Evolutionary conservation across 2,329 filamentous ascomycete genomes (phyloP).

Genomic region (Drechslera avenae): DNA sequence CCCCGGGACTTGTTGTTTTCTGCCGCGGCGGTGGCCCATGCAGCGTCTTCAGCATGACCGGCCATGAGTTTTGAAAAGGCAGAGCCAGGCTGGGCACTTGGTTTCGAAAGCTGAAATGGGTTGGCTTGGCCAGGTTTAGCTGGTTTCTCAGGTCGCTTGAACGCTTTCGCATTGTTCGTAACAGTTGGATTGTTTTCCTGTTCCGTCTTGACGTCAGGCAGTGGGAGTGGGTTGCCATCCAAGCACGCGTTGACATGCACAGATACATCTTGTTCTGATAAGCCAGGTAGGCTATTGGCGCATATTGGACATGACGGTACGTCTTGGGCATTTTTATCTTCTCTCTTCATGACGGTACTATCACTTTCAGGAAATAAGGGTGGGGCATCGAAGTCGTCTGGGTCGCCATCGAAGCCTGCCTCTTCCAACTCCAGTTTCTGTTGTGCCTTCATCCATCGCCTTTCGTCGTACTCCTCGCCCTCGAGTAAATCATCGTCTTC

Average conservation of each 20-base stretch:
- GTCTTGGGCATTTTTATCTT: constrained; percentile 24
- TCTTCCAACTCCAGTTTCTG: constrained; percentile 58
- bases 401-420: constrained; percentile 42
- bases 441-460: constrained; percentile 77
- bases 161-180: constrained; percentile 57
- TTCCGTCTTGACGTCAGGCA: constrained; percentile 47
- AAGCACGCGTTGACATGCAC: constrained; percentile 92
- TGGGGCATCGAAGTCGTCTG: constrained; percentile 60
- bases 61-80: constrained; percentile 96
- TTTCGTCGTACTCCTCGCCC: constrained; percentile 58
- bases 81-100: constrained; percentile 55
- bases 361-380: constrained; percentile 38
- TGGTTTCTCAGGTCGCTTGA: constrained; percentile 67
- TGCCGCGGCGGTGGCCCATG: constrained; percentile 86
- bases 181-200: constrained; percentile 12
- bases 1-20: constrained; percentile 78
- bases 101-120: constrained; percentile 67
- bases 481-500: constrained; percentile 65
- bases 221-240: constrained; percentile 74
- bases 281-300: constrained; percentile 64
- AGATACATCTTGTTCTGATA: constrained; percentile 67
- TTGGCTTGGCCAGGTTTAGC: constrained; percentile 81
- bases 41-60: constrained; percentile 83
- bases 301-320: constrained; percentile 75
- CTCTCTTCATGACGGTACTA: constrained; percentile 7